phyloP scores from a whole-genome alignment of 1,139 yeast species.

The Hansenula anomala region DNA sequence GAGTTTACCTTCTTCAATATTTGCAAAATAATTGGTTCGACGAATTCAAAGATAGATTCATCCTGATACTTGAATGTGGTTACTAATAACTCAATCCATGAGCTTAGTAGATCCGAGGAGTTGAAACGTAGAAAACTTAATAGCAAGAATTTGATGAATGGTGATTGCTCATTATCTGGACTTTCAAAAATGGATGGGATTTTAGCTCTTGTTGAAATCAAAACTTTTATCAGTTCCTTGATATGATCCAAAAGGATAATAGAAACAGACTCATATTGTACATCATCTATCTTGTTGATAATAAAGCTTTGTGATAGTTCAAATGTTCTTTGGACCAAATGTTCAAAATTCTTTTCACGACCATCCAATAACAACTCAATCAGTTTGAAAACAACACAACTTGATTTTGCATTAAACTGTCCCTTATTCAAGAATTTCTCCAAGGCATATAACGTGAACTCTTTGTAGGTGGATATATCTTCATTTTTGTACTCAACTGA shows the following conservation, averaged over 20 bases:
- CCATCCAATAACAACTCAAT: conserved; percentile 48
- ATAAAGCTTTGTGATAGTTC: conserved; percentile 27
- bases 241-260: conserved; percentile 19
- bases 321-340: conserved; percentile 30
- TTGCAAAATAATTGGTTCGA: conserved; percentile 16
- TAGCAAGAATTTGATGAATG: conserved; percentile 18
- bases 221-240: conserved; percentile 15
- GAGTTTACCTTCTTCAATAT: conserved; percentile 17
- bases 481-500: conserved; percentile 33
- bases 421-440: conserved; percentile 36
- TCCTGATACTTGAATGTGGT: conserved; percentile 19
- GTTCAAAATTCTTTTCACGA: conserved; percentile 45
- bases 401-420: conserved; percentile 27
- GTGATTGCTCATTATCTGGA: conserved; percentile 3
- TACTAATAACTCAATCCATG: conserved; percentile 18
- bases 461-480: conserved; percentile 59
- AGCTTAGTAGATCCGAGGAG: conserved; percentile 13
- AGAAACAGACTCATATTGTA: conserved; percentile 13
- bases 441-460: conserved; percentile 44
- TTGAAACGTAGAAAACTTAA: conserved; percentile 17
- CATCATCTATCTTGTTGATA: conserved; percentile 7
- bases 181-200: background rate
- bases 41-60: conserved; percentile 19
- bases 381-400: conserved; percentile 36
- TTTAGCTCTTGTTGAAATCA: conserved; percentile 8